Conservation (phyloP, 2,329 filamentous ascomycete species). For the Colletotrichum tamarilloi region DNA sequence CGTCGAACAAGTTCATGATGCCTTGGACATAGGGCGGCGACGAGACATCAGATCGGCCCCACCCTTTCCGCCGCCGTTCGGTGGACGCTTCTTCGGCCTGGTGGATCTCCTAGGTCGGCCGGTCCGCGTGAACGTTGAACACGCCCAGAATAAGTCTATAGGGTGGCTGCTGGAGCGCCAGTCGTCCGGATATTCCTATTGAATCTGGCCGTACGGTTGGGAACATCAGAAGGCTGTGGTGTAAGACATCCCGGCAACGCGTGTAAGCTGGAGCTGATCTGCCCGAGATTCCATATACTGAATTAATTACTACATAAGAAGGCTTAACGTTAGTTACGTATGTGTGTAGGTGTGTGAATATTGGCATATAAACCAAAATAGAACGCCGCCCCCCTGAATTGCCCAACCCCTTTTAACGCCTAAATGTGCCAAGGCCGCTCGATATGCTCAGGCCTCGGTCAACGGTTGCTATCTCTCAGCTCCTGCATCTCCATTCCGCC, state of each 20-base stretch:
- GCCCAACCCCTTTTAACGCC: neutral
- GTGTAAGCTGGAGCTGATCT: neutral
- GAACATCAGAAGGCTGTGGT: neutral
- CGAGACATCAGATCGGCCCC: neutral
- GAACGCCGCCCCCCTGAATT: neutral
- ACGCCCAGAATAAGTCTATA: neutral
- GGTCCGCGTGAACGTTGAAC: neutral
- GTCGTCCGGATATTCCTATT: neutral
- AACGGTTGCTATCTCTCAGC: conserved; percentile 5
- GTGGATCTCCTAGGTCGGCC: neutral
- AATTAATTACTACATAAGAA: conserved; percentile 15
- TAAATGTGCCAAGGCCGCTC: neutral
- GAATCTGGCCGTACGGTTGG: neutral
- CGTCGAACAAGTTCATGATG: too few species aligned
- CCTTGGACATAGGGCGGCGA: neutral
- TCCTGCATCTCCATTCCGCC: conserved; percentile 45
- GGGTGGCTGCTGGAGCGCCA: neutral
- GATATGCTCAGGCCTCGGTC: conserved; percentile 15
- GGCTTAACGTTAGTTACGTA: neutral
- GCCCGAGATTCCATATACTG: neutral
- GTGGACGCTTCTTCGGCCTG: neutral
- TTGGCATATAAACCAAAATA: neutral
- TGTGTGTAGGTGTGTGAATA: neutral
- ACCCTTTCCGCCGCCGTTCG: neutral
- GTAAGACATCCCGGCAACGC: neutral